These are phyloP conservation scores for Globisporangium carolinianum DNA, from an alignment of 352 stramenopile genomes.

Conservation along the genomic window DNA sequence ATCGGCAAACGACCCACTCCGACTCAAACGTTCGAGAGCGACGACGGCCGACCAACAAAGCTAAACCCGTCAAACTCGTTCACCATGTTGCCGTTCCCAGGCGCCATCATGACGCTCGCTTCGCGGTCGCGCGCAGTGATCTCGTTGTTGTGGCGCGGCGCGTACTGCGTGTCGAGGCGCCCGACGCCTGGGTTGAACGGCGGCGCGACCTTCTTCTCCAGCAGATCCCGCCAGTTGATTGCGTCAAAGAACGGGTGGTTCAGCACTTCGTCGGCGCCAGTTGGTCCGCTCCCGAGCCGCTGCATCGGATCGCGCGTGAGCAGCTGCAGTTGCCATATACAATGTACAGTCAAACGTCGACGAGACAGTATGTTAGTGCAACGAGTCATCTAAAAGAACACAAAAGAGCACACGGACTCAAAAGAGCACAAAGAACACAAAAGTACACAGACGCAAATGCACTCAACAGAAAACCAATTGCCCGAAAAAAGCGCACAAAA, in stretches of 20 bases:
- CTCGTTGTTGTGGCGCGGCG: conserved; percentile 81
- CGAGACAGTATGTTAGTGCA: conserved; percentile 1
- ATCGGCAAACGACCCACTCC: too few species aligned
- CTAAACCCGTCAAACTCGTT: conserved; percentile 90
- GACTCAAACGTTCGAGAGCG: conserved; percentile 30
- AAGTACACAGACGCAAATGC: too few species aligned
- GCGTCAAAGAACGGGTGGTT: conserved; percentile 89
- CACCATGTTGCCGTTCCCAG: conserved; percentile 30
- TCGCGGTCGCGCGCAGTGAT: conserved; percentile 82
- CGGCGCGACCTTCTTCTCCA: conserved; percentile 73
- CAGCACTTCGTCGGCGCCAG: conserved; percentile 86
- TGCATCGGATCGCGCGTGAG: conserved; percentile 94
- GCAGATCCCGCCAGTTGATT: conserved; percentile 87
- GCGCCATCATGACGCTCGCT: conserved; percentile 61
- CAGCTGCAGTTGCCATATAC: conserved; percentile 40
- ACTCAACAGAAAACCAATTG: background rate
- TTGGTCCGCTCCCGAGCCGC: conserved; percentile 91
- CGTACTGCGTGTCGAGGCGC: conserved; percentile 84
- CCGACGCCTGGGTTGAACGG: conserved; percentile 87
- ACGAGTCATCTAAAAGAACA: too few species aligned
- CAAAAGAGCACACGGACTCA: too few species aligned
- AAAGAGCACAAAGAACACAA: too few species aligned
- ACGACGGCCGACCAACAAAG: conserved; percentile 83
- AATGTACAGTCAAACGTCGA: background rate
- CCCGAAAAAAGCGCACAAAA: background rate